phyloP scores from a whole-genome alignment of 257 asterid genomes.

The Salvia splendens region DNA sequence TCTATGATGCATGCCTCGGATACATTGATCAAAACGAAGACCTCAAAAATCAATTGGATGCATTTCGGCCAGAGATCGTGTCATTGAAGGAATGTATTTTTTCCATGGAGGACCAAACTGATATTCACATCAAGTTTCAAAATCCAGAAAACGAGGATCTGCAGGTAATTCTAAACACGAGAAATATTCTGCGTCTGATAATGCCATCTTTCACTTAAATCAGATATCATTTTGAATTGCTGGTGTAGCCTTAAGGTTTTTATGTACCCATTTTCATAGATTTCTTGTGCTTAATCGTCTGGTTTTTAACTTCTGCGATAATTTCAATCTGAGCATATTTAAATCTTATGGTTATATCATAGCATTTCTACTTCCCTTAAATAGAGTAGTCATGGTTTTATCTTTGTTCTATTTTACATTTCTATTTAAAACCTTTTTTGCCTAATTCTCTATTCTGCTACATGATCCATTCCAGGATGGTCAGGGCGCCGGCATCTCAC shows the following conservation, averaged over 20 bases:
- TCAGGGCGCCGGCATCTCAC: slow-evolving; percentile 27
- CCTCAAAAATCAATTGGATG: too few relatives aligned
- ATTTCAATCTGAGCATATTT: neutral
- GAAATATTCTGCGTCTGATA: slow-evolving; percentile 5
- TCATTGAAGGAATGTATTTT: too few relatives aligned
- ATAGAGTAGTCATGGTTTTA: neutral
- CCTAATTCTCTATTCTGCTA: slow-evolving; percentile 19
- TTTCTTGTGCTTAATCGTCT: neutral
- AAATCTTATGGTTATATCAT: neutral
- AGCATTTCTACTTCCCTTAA: neutral
- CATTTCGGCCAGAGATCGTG: too few relatives aligned
- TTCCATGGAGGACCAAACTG: too few relatives aligned
- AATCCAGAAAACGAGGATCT: too few relatives aligned
- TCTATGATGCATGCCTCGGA: too few relatives aligned
- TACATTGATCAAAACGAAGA: too few relatives aligned
- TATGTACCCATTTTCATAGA: slow-evolving; percentile 11
- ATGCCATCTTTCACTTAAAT: slow-evolving; percentile 8
- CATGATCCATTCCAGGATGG: slow-evolving; percentile 46
- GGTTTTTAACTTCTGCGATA: neutral
- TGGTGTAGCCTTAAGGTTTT: neutral
- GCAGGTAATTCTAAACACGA: slow-evolving; percentile 47
- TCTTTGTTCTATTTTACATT: slow-evolving; percentile 1
- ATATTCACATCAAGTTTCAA: too few relatives aligned
- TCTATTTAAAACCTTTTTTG: neutral
- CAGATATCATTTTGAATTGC: slow-evolving; percentile 4